Percentiles rank a stretch among this genome's conserved stretches.
Conservation (phyloP, 805 yeast genomes). For the Metschnikowia bowlesiae region DNA sequence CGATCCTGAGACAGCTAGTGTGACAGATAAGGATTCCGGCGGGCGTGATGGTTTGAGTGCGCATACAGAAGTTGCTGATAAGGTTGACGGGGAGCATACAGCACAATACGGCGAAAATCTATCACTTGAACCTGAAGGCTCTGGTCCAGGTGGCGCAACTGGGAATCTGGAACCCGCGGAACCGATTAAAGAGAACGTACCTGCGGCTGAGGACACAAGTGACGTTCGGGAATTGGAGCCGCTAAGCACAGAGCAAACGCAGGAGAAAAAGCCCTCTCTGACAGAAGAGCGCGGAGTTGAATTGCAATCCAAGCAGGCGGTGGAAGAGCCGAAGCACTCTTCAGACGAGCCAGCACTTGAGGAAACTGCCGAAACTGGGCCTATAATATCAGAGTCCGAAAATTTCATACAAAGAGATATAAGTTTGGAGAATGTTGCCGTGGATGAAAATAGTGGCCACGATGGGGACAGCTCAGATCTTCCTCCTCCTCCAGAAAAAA, state of each 20-base stretch:
- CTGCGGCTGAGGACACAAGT: too few relatives aligned
- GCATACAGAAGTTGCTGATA: not conserved
- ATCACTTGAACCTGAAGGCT: not conserved
- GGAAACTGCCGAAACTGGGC: not conserved
- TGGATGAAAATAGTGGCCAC: not conserved
- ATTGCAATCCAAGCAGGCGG: not conserved
- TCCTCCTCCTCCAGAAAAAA: not conserved
- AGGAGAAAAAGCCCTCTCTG: not conserved
- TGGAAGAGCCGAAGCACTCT: not conserved
- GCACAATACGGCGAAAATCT: not conserved
- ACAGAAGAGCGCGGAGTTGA: not conserved
- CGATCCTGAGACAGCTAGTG: not conserved
- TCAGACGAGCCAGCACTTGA: slow-evolving; percentile 11
- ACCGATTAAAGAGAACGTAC: not conserved
- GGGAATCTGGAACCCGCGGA: not conserved
- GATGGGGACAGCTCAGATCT: not conserved
- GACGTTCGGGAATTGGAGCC: not conserved
- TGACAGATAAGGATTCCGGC: not conserved
- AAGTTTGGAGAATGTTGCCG: slow-evolving; percentile 2
- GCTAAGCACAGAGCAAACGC: slow-evolving; percentile 1
- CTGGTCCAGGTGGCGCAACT: not conserved
- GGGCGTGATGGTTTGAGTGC: not conserved
- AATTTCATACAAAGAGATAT: not conserved
- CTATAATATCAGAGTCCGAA: not conserved
- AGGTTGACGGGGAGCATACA: not conserved